Evolutionary conservation across 306 rosid species (phyloP).

Genomic region (Canavalia ensiformis): DNA sequence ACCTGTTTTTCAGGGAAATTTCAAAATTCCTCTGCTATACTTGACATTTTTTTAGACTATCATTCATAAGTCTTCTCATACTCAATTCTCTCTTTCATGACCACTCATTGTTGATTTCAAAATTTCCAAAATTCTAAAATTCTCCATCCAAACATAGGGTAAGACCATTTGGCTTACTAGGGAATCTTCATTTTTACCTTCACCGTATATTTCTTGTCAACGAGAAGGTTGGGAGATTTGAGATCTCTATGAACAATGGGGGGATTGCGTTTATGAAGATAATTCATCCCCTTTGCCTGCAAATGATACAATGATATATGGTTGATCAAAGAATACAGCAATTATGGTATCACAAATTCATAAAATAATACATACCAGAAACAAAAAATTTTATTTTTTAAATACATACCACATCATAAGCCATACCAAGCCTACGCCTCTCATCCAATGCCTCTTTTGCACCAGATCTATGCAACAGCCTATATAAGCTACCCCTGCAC

Average conservation of each 20-base stretch:
- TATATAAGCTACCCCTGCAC: slow-evolving; percentile 98
- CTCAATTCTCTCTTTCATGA: too few species aligned
- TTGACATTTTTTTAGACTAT: too few species aligned
- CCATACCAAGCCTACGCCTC: slow-evolving; percentile 90
- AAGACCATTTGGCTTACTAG: slow-evolving; percentile 18
- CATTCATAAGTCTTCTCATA: too few species aligned
- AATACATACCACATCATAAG: slow-evolving; percentile 90
- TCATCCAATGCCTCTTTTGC: slow-evolving; percentile 89
- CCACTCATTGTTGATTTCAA: too few species aligned
- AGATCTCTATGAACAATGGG: slow-evolving; percentile 98
- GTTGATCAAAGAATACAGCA: slow-evolving; percentile 7
- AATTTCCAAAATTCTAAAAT: too few species aligned
- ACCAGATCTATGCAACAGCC: slow-evolving; percentile 87
- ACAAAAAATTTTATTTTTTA: slow-evolving; percentile 33
- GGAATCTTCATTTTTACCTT: slow-evolving; percentile 65
- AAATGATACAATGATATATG: slow-evolving; percentile 45
- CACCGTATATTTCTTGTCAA: slow-evolving; percentile 96
- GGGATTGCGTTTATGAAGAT: slow-evolving; percentile 95
- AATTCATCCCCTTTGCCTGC: slow-evolving; percentile 99
- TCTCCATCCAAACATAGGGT: too few species aligned
- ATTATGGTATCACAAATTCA: slow-evolving; percentile 34
- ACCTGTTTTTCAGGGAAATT: too few species aligned
- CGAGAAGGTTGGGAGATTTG: slow-evolving; percentile 98
- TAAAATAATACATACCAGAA: slow-evolving; percentile 23
- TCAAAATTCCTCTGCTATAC: too few species aligned